Base-by-base conservation (phyloP, 192 early-diverging fungal species). In the Entomortierella chlamydospora region DNA sequence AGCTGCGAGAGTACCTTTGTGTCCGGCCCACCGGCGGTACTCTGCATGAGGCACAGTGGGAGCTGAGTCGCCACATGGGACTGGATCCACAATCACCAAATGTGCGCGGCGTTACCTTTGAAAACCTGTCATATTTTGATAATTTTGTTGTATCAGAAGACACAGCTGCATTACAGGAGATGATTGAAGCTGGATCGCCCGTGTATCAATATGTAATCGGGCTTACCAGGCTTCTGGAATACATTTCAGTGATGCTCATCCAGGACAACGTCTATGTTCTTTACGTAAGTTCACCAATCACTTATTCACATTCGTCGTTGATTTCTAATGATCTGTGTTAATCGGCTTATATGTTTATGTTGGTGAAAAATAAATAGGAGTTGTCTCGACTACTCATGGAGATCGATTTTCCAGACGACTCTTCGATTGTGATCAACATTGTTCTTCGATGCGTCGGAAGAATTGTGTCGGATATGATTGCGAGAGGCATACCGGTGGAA, bases 181-280 rank as follows among this genome's bases (percentile, higher is more conserved):
- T 70, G 57, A 63, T 79, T 50, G 76, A 79, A 37, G 11, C 61
- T 47, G 64, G 55, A 15, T 82, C 73, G 2, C 73, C 81, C 2
- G 73, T 82, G 0, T 82, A 72, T 54, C 81, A 76, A 41, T 82
- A 82, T 54, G 60, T 56, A 10, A 30, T 82, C n/a, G 73, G 62
- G 17, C 39, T 82, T 9, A 82, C 81, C 23, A 58, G 81, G 54
- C 23, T 77, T 8, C 55, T 82, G 43, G 81, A 82, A 47, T 82
- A 82, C 31, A 71, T 82, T 18, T 34, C 81, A 0, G 68, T 77
- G 25, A 77, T 82, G 62, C 60, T 82, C 15, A 66, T 70, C 12
- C 68, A 82, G 9, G 69, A 82, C 17, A 82, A 82, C 29, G 69
- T 64, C 20, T 72, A 72, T 25, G 61, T 82, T 23, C 61, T 82